phyloP scores from a whole-genome alignment of 305 asterid genomes.

The Solanum hybrid region DNA sequence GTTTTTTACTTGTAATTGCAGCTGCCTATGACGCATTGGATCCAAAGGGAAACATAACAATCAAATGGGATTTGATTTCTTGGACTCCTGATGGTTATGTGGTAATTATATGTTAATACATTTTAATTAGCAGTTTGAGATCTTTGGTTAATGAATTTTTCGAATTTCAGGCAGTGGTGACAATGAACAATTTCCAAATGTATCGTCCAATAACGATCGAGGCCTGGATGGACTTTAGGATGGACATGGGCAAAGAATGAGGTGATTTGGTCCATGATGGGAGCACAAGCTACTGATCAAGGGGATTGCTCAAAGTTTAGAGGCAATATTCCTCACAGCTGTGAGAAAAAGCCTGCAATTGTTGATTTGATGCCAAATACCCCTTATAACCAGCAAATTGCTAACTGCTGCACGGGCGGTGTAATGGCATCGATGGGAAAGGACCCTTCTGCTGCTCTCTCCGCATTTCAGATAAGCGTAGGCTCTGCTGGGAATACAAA shows the following conservation, averaged over 20 bases:
- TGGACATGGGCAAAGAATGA: not conserved
- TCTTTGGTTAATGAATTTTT: too few relatives aligned
- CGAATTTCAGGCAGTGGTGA: not conserved
- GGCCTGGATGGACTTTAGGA: too few relatives aligned
- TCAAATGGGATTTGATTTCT: conserved; percentile 49
- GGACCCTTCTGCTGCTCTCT: not conserved
- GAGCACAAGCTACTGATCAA: not conserved
- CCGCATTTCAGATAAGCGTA: not conserved
- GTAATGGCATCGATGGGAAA: not conserved
- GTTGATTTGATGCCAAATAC: not conserved
- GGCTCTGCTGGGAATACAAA: conserved; percentile 5
- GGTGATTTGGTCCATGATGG: not conserved
- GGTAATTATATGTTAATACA: conserved; percentile 17
- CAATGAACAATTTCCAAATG: not conserved
- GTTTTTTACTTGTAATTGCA: not conserved
- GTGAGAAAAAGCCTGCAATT: not conserved
- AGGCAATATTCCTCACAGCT: not conserved
- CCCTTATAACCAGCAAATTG: not conserved
- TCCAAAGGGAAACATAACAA: conserved; percentile 12
- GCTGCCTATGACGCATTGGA: conserved; percentile 8
- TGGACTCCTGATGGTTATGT: conserved; percentile 67
- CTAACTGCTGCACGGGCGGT: not conserved
- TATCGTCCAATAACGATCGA: too few relatives aligned
- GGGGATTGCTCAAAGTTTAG: not conserved
- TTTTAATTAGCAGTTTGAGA: too few relatives aligned